A percentile compares a stretch with the other conserved stretches of the same genome.
Conservation (phyloP, 495 filamentous ascomycete genomes). For the Xylaria scruposa region DNA sequence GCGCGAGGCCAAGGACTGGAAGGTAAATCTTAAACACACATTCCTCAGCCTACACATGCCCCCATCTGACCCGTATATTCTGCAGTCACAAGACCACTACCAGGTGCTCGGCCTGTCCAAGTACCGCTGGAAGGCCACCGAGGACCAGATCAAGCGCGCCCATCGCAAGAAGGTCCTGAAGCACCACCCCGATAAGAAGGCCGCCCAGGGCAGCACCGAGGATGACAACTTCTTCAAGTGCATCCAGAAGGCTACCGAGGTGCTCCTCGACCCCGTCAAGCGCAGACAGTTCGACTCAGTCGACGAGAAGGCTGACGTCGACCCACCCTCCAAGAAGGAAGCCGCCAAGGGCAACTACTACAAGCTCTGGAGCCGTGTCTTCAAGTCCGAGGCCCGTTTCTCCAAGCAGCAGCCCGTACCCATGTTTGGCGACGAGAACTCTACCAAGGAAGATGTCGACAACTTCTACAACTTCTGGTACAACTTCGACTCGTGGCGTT, state of each 20-base stretch:
- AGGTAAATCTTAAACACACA: constrained; percentile 64
- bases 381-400: constrained; percentile 91
- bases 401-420: constrained; percentile 89
- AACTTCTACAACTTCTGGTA: constrained; percentile 99
- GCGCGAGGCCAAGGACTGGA: constrained; percentile 98
- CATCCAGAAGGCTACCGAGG: constrained; percentile 96
- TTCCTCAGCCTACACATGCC: not conserved
- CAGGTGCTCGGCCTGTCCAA: constrained; percentile 91
- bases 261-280: constrained; percentile 89
- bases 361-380: constrained; percentile 88
- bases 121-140: constrained; percentile 89
- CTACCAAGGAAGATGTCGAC: constrained; percentile 86
- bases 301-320: constrained; percentile 89
- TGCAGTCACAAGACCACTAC: constrained; percentile 94
- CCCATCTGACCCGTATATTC: constrained; percentile 36
- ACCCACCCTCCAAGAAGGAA: constrained; percentile 91
- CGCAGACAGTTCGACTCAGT: constrained; percentile 97
- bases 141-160: constrained; percentile 97
- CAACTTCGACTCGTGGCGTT: constrained; percentile 97
- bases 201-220: constrained; percentile 82
- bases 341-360: constrained; percentile 85
- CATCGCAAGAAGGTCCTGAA: constrained; percentile 99
- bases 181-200: constrained; percentile 99
- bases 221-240: constrained; percentile 99
- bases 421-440: constrained; percentile 81